Evolutionary conservation across 2,329 filamentous ascomycete genomes (phyloP).

Genomic region (Pleoardoris graminearum): DNA sequence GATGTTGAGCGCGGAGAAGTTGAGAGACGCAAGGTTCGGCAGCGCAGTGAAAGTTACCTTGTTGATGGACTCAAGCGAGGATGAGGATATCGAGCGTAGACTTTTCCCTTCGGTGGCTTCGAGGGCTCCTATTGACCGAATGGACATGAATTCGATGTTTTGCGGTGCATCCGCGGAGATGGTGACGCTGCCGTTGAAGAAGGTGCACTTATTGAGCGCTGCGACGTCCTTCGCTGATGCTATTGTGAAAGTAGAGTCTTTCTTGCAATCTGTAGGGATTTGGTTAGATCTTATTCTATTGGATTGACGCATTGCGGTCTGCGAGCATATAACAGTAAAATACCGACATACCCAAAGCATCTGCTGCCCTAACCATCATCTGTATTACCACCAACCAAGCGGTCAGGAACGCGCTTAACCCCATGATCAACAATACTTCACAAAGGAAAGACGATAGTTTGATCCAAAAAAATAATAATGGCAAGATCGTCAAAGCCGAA

Average conservation of each 20-base stretch:
- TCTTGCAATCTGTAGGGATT: constrained; percentile 21
- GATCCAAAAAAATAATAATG: background rate
- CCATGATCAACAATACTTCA: background rate
- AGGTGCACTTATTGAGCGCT: constrained; percentile 18
- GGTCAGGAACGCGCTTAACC: background rate
- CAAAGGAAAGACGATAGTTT: background rate
- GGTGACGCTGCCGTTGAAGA: constrained; percentile 22
- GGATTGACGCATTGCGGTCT: background rate
- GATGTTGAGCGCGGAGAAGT: constrained; percentile 20
- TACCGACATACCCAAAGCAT: constrained; percentile 6
- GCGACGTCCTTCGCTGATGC: constrained; percentile 21
- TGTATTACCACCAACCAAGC: background rate
- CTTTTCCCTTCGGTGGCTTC: constrained; percentile 15
- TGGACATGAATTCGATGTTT: constrained; percentile 21
- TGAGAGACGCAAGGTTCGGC: constrained; percentile 21
- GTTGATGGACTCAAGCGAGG: constrained; percentile 14
- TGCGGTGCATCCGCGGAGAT: constrained; percentile 21
- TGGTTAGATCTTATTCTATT: background rate
- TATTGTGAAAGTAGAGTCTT: constrained; percentile 17
- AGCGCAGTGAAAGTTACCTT: constrained; percentile 22
- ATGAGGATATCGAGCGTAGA: constrained; percentile 22
- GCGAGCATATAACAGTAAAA: background rate
- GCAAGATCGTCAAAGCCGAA: background rate
- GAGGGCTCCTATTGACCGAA: constrained; percentile 18
- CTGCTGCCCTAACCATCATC: background rate